Evolutionary conservation across 768 basidiomycete genomes (phyloP).

Genomic region (Leccinum subgranulosum): DNA sequence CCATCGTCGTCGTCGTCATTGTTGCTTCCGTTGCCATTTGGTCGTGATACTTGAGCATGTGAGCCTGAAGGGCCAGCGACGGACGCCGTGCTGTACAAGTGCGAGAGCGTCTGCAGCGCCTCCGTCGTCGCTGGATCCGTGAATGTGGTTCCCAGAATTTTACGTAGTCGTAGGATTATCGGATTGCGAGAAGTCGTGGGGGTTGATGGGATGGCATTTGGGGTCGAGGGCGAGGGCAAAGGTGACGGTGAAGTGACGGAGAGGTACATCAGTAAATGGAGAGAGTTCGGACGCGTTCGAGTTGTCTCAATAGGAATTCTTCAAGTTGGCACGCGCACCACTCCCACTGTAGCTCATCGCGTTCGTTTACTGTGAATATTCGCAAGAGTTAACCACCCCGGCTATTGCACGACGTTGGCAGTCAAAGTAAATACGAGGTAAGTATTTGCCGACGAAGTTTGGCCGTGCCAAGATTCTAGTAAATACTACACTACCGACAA

Average conservation of each 20-base stretch:
- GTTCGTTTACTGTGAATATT: too few species aligned
- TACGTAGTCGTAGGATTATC: conserved; percentile 84
- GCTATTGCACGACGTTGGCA: too few species aligned
- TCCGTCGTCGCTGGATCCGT: conserved; percentile 76
- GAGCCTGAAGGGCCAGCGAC: conserved; percentile 5
- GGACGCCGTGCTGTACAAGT: conserved; percentile 54
- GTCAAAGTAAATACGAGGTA: too few species aligned
- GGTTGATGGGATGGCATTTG: not conserved
- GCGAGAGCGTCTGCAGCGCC: conserved; percentile 79
- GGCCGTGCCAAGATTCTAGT: too few species aligned
- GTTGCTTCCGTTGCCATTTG: conserved; percentile 12
- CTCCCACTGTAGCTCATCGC: too few species aligned
- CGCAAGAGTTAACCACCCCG: too few species aligned
- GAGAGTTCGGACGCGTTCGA: too few species aligned
- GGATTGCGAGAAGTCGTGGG: conserved; percentile 50
- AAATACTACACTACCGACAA: not conserved
- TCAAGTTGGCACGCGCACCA: too few species aligned
- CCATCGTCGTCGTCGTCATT: conserved; percentile 33
- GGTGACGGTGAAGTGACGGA: not conserved
- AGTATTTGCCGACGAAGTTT: too few species aligned
- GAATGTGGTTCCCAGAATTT: conserved; percentile 79
- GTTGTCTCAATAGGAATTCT: too few species aligned
- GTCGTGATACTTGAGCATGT: conserved; percentile 3
- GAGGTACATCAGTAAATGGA: not conserved
- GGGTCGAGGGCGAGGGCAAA: not conserved